Evolutionary conservation across 2,329 filamentous ascomycete species (phyloP), one percentile per base, ranked within the genome.

Genomic region (Scedosporium dehoogii): DNA sequence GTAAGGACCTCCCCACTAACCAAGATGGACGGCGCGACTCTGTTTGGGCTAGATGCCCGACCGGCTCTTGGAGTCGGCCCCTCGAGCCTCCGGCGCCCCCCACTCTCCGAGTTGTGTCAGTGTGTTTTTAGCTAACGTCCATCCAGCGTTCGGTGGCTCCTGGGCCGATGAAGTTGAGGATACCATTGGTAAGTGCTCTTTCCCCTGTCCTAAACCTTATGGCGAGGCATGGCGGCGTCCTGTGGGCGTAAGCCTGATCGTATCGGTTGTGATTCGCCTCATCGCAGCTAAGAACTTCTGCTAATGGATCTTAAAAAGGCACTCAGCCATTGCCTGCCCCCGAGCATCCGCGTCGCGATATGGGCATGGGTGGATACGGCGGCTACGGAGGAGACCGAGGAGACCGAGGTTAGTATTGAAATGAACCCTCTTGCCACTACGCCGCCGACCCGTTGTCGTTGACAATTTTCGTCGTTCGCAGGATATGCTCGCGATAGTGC

Each of bases 151-250:
- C 67, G 82, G 79, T 69, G 92, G 93, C 73, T 97, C 94, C 69
- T 99, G 94, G 94, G 94, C 94, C 71, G 96, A 99, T 79, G 94
- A 99, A 75, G 96, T 99, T 80, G 94, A 99, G 78, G 92, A 96
- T 72, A 84, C 90, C 68, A 85, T 86, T 75, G 80, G 90, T 93
- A 83, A 81, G 87, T 79, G 63, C 27, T 38, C 16, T n/a, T 51
- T 23, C 46, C 16, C 33, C 33, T 12, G 3, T 38, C 33, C 33
- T 38, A 38, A 38, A n/a, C 44, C 44, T 48, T 14, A 7, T 48
- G 44, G 6, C 44, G 44, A 48, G 16, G 44, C 21, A 48, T 12
- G 33, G 33, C 3, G 33, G 33, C 33, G 14, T 38, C 9, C 9
- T 33, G 33, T 3, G 33, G 33, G 33, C 55, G 12, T 38, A 33